Evolutionary conservation across 805 yeast genomes (phyloP), one percentile per base, ranked within the genome.

Genomic region (Pachysolen tannophilus): DNA sequence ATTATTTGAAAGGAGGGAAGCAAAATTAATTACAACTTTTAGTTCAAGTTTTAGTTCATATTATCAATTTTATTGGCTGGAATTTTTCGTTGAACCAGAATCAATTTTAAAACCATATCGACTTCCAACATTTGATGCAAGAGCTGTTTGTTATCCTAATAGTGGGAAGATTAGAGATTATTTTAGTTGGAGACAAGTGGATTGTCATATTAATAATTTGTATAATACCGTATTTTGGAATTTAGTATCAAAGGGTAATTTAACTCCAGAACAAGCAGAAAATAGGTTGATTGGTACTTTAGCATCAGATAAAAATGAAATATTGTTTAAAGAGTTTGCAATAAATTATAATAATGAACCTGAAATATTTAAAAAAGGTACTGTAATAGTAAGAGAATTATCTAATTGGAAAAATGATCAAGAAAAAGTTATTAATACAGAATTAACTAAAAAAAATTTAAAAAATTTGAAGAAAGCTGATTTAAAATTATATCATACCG

Each of bases 211-310:
- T 37, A 92, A 92, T 55, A 92, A 92, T 54, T 58, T 92, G 40
- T 92, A 90, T 63, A 92, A 92, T 52, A 92, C 98, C 0, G 65
- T 86, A 1, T 92, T 92, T 53, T 92, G 98, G 98, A 65, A 75
- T 5, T 63, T 92, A 48, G 90, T 92, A 0, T 52, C 63, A 14
- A 65, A 70, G 42, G 87, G 92, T 13, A 79, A 78, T 0, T 38
- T 82, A 57, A 69, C 81, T 0, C 76, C 94, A 0, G 73, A 74
- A 43, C 92, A 86, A 25, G 94, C 97, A 0, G 97, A 92, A 49
- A 67, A 75, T 32, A 63, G 57, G 44, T 67, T 92, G 21, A 68
- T 71, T 37, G 96, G 96, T 1, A 84, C 97, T 0, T 48, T 85
- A 1, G 65, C 95, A 11, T 63, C 75, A 20, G 97, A 90, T 48